phyloP scores from a whole-genome alignment of 805 yeast species.

The Candida multigemmis region DNA sequence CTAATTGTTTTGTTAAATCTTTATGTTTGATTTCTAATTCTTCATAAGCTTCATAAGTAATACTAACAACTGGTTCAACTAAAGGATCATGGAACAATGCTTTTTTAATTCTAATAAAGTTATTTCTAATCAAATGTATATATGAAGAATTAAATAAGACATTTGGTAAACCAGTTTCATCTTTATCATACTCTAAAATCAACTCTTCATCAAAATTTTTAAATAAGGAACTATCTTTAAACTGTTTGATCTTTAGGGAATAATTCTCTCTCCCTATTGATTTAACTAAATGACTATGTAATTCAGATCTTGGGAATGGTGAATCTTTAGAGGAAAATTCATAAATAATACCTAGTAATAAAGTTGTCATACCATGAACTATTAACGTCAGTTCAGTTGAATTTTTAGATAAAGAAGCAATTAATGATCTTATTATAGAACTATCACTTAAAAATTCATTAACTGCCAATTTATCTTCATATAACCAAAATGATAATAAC shows the following conservation, averaged over 20 bases:
- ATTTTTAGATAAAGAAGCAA: slow-evolving; percentile 47
- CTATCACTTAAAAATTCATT: slow-evolving; percentile 65
- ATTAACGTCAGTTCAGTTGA: slow-evolving; percentile 43
- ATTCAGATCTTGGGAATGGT: slow-evolving; percentile 49
- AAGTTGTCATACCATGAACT: slow-evolving; percentile 64
- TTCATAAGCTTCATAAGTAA: slow-evolving; percentile 55
- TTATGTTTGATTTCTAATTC: slow-evolving; percentile 30
- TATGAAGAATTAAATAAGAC: slow-evolving; percentile 64
- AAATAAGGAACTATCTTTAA: slow-evolving; percentile 51
- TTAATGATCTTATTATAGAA: slow-evolving; percentile 55
- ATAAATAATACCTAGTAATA: slow-evolving; percentile 67
- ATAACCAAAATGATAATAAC: slow-evolving; percentile 68
- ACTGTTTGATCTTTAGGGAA: slow-evolving; percentile 60
- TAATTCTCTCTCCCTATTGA: slow-evolving; percentile 80
- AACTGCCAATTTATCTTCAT: slow-evolving; percentile 67
- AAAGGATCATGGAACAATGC: slow-evolving; percentile 70
- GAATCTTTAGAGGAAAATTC: slow-evolving; percentile 65
- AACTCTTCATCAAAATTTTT: slow-evolving; percentile 46
- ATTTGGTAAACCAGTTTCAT: slow-evolving; percentile 81
- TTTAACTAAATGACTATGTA: slow-evolving; percentile 54
- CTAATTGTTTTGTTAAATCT: slow-evolving; percentile 13
- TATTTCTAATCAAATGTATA: slow-evolving; percentile 59
- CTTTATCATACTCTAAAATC: slow-evolving; percentile 45
- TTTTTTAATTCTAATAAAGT: slow-evolving; percentile 54
- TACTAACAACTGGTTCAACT: slow-evolving; percentile 56